phyloP scores from a whole-genome alignment of 164 flowering plant genomes.

The Liriodendron chinense region DNA sequence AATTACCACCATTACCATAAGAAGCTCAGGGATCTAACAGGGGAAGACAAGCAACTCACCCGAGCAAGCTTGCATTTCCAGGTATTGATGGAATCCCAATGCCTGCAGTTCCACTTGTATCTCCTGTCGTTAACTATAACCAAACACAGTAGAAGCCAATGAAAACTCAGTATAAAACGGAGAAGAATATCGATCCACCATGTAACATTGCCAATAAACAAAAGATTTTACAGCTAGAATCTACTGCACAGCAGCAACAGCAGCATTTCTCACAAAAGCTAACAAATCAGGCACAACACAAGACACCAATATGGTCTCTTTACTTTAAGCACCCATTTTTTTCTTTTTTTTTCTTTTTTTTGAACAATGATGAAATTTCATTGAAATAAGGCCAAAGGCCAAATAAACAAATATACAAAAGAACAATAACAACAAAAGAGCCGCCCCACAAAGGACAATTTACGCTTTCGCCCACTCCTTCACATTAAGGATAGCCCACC shows the following conservation, averaged over 20 bases:
- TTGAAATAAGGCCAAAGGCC: no score
- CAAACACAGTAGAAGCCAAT: neutral
- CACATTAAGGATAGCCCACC: no score
- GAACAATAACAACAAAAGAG: no score
- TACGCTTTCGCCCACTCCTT: no score
- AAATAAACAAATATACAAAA: no score
- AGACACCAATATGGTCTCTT: neutral
- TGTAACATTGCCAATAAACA: neutral
- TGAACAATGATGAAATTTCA: no score
- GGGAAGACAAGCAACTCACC: constrained; percentile 45
- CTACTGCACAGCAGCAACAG: neutral
- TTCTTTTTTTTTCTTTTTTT: no score
- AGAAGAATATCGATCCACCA: no score
- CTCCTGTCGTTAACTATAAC: constrained; percentile 54
- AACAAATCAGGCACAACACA: neutral
- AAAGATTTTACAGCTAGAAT: neutral
- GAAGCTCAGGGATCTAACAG: neutral
- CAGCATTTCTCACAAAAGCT: neutral
- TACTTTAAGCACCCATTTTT: neutral
- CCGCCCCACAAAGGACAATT: no score
- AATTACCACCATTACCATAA: neutral
- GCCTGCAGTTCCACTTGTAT: constrained; percentile 37
- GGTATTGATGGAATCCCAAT: constrained; percentile 53
- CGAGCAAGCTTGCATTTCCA: constrained; percentile 90
- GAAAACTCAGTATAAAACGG: neutral